Evolutionary conservation across 2,329 filamentous ascomycete genomes (phyloP), one percentile per base, ranked within the genome.

Genomic region (Cladorrhinum sp.): DNA sequence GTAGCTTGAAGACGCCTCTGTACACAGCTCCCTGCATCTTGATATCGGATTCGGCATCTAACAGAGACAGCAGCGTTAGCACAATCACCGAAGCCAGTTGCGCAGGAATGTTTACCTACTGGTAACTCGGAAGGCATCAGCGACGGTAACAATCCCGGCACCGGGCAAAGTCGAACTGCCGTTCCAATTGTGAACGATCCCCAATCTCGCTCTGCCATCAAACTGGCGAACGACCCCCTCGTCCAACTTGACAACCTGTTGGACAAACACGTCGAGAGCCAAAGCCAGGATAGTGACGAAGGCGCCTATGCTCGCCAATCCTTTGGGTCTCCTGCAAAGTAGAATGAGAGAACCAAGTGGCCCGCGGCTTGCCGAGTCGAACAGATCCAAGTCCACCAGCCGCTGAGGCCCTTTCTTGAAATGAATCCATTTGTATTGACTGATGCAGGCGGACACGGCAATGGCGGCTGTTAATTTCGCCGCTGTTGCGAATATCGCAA

Each of bases 291-390:
- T n/a, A 7, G 55, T 32, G 2, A 64, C 57, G 6, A 61, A 12
- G 12, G 61, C 61, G 18, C 59, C 65, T 36, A 65, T 22, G 25
- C 50, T 55, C 18, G 57, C 57, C 27, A 64, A 27, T 12, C 55
- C 38, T 36, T 32, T 29, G 2, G 58, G 59, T 3, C 54, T 49
- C 25, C 32, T 54, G 41, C 41, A 54, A 2, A 67, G 59, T 3
- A 67, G 41, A 13, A 59, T 4, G 1, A 63, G 20, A 2, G 64
- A 55, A 2, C 65, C 65, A 1, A 62, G 51, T 0, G 64, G 61
- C 4, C 65, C 65, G 0, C 64, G 58, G 48, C 62, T 62, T 7
- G 65, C 64, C 8, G 66, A 64, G n/a, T 67, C 64, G 18, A 64
- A 51, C 12, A 62, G 23, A 20, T 66, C 65, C 10, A 67, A 51